phyloP scores from a whole-genome alignment of 2,329 filamentous ascomycete genomes.

The Aspergillus vadensis region DNA sequence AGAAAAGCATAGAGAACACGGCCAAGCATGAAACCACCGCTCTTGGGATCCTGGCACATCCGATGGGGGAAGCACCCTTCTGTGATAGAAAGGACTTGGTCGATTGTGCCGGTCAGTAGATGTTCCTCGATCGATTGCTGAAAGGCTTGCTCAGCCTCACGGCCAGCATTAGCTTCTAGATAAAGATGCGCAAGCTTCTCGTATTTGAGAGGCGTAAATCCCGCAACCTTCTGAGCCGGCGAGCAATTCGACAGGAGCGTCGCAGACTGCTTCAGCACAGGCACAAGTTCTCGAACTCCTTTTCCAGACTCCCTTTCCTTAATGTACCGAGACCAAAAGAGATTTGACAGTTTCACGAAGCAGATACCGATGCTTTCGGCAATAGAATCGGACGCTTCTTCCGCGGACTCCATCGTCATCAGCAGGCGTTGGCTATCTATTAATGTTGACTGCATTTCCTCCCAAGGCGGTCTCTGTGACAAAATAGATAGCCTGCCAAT shows the following conservation, averaged over 20 bases:
- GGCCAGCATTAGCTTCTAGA: conserved; percentile 38
- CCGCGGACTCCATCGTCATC: conserved; percentile 26
- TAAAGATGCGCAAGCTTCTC: conserved; percentile 48
- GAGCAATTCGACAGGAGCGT: conserved; percentile 39
- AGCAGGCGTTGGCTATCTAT: conserved; percentile 42
- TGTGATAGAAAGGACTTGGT: conserved; percentile 31
- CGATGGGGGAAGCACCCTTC: conserved; percentile 28
- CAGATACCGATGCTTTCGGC: conserved; percentile 29
- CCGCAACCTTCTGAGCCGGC: conserved; percentile 37
- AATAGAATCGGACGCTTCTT: conserved; percentile 17
- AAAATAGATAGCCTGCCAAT: conserved; percentile 43
- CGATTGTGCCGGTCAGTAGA: conserved; percentile 40
- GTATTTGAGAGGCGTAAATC: conserved; percentile 47
- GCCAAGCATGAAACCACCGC: conserved; percentile 38
- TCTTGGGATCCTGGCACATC: conserved; percentile 38
- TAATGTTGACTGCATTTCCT: conserved; percentile 38
- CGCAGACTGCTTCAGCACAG: conserved; percentile 45
- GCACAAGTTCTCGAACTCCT: conserved; percentile 37
- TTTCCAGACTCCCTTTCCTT: conserved; percentile 43
- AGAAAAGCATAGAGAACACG: conserved; percentile 41
- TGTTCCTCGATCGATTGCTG: conserved; percentile 44
- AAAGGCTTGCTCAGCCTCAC: conserved; percentile 42
- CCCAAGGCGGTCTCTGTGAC: conserved; percentile 42
- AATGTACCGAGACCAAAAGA: conserved; percentile 51
- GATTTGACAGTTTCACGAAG: conserved; percentile 47